Evolutionary conservation across 371 early-diverging fungal genomes (phyloP), one percentile per base, ranked within the genome.

Genomic region (Mucor racemosus): DNA sequence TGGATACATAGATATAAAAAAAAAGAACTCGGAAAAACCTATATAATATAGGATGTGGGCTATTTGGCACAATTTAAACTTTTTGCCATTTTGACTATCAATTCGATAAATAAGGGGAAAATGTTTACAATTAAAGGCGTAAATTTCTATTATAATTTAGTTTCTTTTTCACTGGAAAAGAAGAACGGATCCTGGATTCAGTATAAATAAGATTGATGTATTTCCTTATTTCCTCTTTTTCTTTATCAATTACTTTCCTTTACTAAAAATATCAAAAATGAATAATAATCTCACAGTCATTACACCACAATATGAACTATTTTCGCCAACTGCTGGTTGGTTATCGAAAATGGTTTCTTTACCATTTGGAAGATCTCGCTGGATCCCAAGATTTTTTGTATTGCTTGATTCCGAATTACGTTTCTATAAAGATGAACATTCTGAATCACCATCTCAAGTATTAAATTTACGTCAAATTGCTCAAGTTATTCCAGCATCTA

Each of bases 381-480:
- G 75, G 72, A 38, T 60, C 42, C 68, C 75, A 17, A 42, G 62
- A 7, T 74, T 58, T n/a, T 74, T 74, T 62, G 70, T 74, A 5
- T 62, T 74, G 42, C 65, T 74, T 26, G 65, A 69, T 40, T 69
- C 74, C 14, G 74, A 74, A 54, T 33, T 74, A 33, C 56, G 70
- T 3, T 60, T 59, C 19, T 74, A 74, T 54, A 74, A 69, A 61
- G 61, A 74, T 46, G 67, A 69, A 67, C 65, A 69, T 58, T 57
- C 64, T 14, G 70, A 69, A 33, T 40, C 54, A 5, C 44, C 74
- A 15, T 60, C 60, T 4, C 63, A 66, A 38, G 64, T 67, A 10
- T 55, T 74, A 21, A 58, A 69, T 39, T 26, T 74, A 26, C 55
- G 56, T 17, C 26, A 61, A 42, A 41, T 74, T 19, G 44, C 41